Evolutionary conservation across 2,329 filamentous ascomycete genomes (phyloP), one percentile per base, ranked within the genome.

Genomic region (Neonectria magnoliae): DNA sequence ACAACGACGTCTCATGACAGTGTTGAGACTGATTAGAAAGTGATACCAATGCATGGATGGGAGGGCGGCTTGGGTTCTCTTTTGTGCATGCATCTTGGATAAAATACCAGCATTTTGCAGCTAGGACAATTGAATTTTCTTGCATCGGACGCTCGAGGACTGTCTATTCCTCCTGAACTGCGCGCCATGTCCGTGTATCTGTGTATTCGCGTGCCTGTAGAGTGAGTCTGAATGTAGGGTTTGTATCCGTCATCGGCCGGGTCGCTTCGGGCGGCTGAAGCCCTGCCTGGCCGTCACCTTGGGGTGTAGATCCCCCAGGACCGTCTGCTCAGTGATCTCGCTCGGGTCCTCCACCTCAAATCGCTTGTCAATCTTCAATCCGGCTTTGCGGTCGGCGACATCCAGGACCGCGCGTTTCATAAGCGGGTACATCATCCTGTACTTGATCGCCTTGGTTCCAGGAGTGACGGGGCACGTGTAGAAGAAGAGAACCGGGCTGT

Each of bases 351-450:
- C 87, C 3, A 88, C 86, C 77, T 91, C 88, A 65, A 91, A 89
- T 76, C 86, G 91, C 85, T 93, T 94, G 62, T 88, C 89, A 5
- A 93, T 81, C 61, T 82, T 83, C 55, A 95, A 75, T 0, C 89
- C 90, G 1, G 88, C 90, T 69, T 93, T 87, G 38, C 80, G 80
- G 72, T 90, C 87, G 18, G 92, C 92, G 36, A 90, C 77, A n/a
- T 82, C 80, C 31, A 94, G 82, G 3, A 93, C 91, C 25, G 88
- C 86, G 11, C 87, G 83, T 79, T 90, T 90, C 82, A 90, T 90
- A 27, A 90, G 81, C 36, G 93, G 92, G 77, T 96, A 96, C 75
- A 96, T 80, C 93, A 97, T 97, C 68, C 92, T 86, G 80, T 92
- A 91, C 81, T 93, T 94, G 81, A 96, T 92, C 57, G 87, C 82